Evolutionary conservation across 202 grass and related monocot species (phyloP), one percentile per base, ranked within the genome.

Genomic region (Panicum hallii): DNA sequence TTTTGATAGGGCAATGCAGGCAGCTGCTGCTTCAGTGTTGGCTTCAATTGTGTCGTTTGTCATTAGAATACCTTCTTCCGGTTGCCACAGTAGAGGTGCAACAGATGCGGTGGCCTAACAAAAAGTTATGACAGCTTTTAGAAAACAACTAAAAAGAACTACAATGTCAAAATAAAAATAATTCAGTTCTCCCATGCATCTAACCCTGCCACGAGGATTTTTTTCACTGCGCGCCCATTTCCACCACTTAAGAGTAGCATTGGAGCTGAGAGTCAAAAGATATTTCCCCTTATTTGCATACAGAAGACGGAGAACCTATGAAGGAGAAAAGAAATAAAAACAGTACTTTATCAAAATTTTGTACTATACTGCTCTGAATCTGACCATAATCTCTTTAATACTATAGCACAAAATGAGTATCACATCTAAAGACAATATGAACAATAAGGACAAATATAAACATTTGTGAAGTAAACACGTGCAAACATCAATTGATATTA

Each of bases 191-290:
- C 54, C 9, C 22, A 2, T n/a, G n/a, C n/a, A n/a, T 46, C 63
- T 83, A 79, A 96, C 95, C 92, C 94, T 93, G 86, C 90, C 92
- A 48, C 48, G 82, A 68, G 90, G 92, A 84, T 97, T 93, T 61
- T 83, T 88, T 4, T 97, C 90, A 74, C 66, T 85, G 30, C 85
- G 85, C 54, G 86, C 81, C 95, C 90, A 97, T 85, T 93, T 97
- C 95, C 95, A 97, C 49, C 94, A 78, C 82, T 97, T 97, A 88
- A 91, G 92, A 80, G 87, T 67, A 73, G 87, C 92, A 88, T 98
- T 90, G 28, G 90, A 98, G 16, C 87, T 63, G 17, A 98, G 90
- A 80, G 87, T 87, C 75, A 98, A 89, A 16, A 98, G 34, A 1
- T 34, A 1, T 34, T 3, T 34, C 34, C 34, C 34, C 34, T 34